Percentiles rank a stretch among this genome's conserved stretches.
These are phyloP conservation scores for Paecilomyces sp. DNA, from an alignment of 2,329 filamentous ascomycete species.

Conservation along the genomic window DNA sequence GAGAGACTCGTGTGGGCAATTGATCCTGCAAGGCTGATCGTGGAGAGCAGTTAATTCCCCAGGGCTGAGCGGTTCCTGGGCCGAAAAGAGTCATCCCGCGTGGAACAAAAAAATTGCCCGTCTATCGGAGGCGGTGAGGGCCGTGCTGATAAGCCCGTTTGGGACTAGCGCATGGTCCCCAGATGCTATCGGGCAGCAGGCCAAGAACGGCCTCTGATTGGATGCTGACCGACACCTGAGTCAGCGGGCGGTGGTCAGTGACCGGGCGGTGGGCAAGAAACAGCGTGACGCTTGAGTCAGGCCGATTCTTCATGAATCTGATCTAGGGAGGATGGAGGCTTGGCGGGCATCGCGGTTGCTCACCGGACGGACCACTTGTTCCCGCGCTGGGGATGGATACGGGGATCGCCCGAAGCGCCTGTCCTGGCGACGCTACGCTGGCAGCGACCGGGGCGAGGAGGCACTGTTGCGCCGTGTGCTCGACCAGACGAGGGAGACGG, in stretches of 20 bases:
- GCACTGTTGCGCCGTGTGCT: too few species aligned
- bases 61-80: constrained; percentile 1
- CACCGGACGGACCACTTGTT: neutral
- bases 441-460: neutral
- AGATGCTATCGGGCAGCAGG: neutral
- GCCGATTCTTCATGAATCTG: neutral
- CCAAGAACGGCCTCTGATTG: neutral
- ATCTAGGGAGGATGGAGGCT: neutral
- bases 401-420: neutral
- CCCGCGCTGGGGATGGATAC: neutral
- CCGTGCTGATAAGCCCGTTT: neutral
- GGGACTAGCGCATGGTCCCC: neutral
- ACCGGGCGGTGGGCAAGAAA: neutral
- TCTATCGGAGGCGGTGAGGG: constrained; percentile 28
- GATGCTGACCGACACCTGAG: neutral
- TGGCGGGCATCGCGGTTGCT: neutral
- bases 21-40: neutral
- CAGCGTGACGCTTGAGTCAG: neutral
- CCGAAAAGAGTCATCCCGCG: neutral
- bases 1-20: neutral
- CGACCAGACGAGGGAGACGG: too few species aligned
- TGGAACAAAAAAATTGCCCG: constrained; percentile 12
- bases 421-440: neutral
- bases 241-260: neutral
- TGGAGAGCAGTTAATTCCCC: neutral